Percentiles rank a stretch among this genome's conserved stretches.
These are phyloP conservation scores for Saksenaea vasiformis DNA, from an alignment of 371 early-diverging fungal species.

Conservation along the genomic window DNA sequence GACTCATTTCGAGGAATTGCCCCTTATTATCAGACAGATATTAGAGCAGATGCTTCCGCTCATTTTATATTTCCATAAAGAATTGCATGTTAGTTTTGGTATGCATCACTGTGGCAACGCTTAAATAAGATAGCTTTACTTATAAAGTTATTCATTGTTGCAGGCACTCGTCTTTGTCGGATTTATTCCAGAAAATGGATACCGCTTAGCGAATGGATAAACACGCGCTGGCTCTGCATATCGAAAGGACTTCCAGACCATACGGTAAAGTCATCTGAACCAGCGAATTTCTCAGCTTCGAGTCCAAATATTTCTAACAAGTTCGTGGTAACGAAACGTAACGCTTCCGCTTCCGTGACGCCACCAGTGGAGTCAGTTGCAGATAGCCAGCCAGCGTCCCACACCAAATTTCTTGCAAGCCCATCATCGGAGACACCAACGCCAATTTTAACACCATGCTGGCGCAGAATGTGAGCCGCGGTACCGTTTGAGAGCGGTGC, in stretches of 20 bases:
- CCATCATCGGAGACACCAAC: slow-evolving; percentile 61
- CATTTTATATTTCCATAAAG: too few species aligned
- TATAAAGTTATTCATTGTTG: too few species aligned
- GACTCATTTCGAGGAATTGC: too few species aligned
- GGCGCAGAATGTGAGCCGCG: slow-evolving; percentile 59
- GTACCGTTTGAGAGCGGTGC: slow-evolving; percentile 61
- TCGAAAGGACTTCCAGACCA: slow-evolving; percentile 61
- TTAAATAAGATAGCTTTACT: too few species aligned
- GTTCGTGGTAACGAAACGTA: slow-evolving; percentile 74
- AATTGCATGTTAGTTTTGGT: too few species aligned
- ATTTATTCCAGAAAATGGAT: background rate
- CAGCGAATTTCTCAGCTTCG: background rate
- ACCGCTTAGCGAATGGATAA: slow-evolving; percentile 27
- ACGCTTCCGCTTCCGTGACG: slow-evolving; percentile 62
- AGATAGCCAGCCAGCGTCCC: slow-evolving; percentile 80
- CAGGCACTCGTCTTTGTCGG: too few species aligned
- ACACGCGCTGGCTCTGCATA: slow-evolving; percentile 46
- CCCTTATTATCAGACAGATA: too few species aligned
- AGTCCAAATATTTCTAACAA: slow-evolving; percentile 65
- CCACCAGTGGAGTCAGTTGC: slow-evolving; percentile 31
- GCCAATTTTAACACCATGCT: slow-evolving; percentile 67
- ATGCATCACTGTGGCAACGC: too few species aligned
- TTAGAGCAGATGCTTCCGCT: too few species aligned
- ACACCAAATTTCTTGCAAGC: slow-evolving; percentile 66
- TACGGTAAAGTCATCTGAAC: slow-evolving; percentile 40